phyloP scores from a whole-genome alignment of 2,329 filamentous ascomycete genomes.

The Exophiala sideris region DNA sequence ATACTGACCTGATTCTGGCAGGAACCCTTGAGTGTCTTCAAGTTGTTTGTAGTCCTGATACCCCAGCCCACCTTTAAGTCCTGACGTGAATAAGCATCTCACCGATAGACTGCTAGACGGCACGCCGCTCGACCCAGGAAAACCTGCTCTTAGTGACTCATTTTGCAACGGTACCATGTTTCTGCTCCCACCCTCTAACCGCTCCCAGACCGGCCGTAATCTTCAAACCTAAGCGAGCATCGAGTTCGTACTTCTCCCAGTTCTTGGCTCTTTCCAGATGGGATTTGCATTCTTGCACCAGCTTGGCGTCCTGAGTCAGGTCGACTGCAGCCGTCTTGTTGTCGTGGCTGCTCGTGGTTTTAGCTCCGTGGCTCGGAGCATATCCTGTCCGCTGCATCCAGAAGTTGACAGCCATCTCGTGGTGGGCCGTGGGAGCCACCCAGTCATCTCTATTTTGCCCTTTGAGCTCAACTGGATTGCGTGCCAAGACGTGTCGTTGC shows the following conservation, averaged over 20 bases:
- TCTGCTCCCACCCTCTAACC: conserved; percentile 41
- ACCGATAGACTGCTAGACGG: too few relatives aligned
- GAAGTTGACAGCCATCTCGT: conserved; percentile 78
- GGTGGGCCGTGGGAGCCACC: conserved; percentile 74
- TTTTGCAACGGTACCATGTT: conserved; percentile 9
- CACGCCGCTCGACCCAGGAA: neutral
- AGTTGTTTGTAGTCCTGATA: too few relatives aligned
- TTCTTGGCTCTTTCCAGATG: conserved; percentile 56
- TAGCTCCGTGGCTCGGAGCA: conserved; percentile 31
- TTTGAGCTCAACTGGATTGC: conserved; percentile 47
- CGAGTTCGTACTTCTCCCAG: conserved; percentile 62
- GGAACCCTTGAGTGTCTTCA: too few relatives aligned
- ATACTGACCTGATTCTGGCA: too few relatives aligned
- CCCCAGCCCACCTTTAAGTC: too few relatives aligned
- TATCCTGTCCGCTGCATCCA: conserved; percentile 64
- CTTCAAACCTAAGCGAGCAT: conserved; percentile 54
- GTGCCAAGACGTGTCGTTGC: conserved; percentile 59
- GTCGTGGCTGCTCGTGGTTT: conserved; percentile 7
- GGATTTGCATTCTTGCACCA: conserved; percentile 52
- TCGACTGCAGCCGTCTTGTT: conserved; percentile 17
- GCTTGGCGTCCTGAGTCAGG: conserved; percentile 34
- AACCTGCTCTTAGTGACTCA: neutral
- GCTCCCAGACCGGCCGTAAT: conserved; percentile 46
- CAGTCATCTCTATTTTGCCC: conserved; percentile 48
- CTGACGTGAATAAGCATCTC: too few relatives aligned